Percentiles rank a stretch among this genome's conserved stretches.
These are phyloP conservation scores for Ligustrum vulgare DNA, from an alignment of 257 asterid genomes.

Conservation along the genomic window DNA sequence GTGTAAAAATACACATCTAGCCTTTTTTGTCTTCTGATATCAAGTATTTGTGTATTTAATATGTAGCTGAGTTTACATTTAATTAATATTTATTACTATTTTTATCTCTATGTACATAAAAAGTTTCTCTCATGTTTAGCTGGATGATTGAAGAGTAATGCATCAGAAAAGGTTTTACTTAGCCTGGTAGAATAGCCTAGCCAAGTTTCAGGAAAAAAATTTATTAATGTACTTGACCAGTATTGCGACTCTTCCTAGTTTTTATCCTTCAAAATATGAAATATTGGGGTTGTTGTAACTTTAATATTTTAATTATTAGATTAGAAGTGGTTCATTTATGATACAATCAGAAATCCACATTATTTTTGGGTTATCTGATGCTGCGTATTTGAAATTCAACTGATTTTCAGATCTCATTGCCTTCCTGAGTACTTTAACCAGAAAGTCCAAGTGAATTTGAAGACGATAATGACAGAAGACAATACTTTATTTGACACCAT, in stretches of 20 bases:
- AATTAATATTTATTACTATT: too few species aligned
- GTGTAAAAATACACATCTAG: too few species aligned
- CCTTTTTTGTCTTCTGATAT: too few species aligned
- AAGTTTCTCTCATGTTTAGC: background rate
- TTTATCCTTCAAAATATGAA: background rate
- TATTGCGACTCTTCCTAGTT: conserved; percentile 8
- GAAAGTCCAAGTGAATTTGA: conserved; percentile 83
- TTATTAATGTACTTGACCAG: background rate
- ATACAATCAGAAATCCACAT: background rate
- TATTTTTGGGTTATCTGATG: background rate
- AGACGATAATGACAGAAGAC: conserved; percentile 87
- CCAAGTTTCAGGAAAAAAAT: background rate
- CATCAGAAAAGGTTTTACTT: conserved; percentile 27
- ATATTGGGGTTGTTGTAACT: background rate
- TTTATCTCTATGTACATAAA: background rate
- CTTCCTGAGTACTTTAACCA: conserved; percentile 40
- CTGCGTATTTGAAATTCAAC: conserved; percentile 15
- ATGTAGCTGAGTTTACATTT: too few species aligned
- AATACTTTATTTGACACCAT: conserved; percentile 76
- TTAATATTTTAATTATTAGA: too few species aligned
- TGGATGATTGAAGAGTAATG: too few species aligned
- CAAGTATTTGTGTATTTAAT: too few species aligned
- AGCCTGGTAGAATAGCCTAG: background rate
- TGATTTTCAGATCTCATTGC: conserved; percentile 21
- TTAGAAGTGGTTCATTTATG: background rate